Evolutionary conservation across 2,329 filamentous ascomycete genomes (phyloP).

Genomic region (Lachnellula subtilissima): DNA sequence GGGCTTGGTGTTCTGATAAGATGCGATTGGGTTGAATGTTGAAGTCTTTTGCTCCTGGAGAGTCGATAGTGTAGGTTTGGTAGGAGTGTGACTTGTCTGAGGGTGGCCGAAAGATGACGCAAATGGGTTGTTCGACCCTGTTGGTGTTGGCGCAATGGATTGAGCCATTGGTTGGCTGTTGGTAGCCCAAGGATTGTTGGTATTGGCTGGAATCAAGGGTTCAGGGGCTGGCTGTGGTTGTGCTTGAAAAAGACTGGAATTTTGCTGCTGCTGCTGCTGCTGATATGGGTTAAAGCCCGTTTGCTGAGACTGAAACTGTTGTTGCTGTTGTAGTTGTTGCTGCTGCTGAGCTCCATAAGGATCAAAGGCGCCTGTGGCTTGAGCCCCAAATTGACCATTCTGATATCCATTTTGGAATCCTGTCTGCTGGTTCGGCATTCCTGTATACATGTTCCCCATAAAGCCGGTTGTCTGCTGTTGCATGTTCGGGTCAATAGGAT

Average conservation of each 20-base stretch:
- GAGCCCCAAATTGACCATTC: conserved; percentile 59
- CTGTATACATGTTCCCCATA: conserved; percentile 50
- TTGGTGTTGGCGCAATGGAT: conserved; percentile 74
- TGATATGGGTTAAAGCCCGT: conserved; percentile 52
- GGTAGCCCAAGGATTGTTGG: conserved; percentile 89
- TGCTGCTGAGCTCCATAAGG: conserved; percentile 58
- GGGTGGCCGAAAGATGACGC: conserved; percentile 65
- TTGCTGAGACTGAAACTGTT: conserved; percentile 32
- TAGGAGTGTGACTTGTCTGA: conserved; percentile 48
- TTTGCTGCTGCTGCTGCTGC: conserved; percentile 32
- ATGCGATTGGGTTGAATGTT: conserved; percentile 50
- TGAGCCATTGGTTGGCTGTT: conserved; percentile 52
- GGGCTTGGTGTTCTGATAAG: conserved; percentile 32
- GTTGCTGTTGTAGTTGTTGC: conserved; percentile 2
- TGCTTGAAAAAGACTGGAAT: conserved; percentile 34
- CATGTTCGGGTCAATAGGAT: conserved; percentile 77
- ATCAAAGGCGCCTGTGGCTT: conserved; percentile 63
- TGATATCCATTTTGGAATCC: conserved; percentile 66
- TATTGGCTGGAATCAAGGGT: conserved; percentile 66
- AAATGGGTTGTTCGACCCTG: conserved; percentile 97
- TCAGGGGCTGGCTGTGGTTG: conserved; percentile 51
- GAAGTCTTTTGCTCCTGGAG: conserved; percentile 82
- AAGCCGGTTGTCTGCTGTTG: conserved; percentile 79
- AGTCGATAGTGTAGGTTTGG: conserved; percentile 66
- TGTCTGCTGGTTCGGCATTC: conserved; percentile 50